Percentiles rank a stretch among this genome's conserved stretches.
These are phyloP conservation scores for Plasmodium billcollinsi DNA, from an alignment of 169 alveolate genomes.

Conservation along the genomic window DNA sequence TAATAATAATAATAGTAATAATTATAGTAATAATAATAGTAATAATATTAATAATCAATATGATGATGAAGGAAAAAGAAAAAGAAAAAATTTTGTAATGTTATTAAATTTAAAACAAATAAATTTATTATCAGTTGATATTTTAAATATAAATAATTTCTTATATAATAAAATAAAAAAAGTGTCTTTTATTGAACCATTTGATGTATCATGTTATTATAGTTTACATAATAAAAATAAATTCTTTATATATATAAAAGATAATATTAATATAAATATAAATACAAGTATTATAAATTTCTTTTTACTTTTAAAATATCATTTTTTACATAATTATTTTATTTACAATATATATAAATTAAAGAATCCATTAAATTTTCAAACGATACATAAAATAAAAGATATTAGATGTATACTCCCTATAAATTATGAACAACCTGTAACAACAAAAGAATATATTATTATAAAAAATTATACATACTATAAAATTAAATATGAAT, in stretches of 20 bases:
- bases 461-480: constrained; percentile 30
- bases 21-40: background rate
- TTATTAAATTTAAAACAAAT: constrained; percentile 12
- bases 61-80: no score
- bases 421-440: background rate
- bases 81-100: background rate
- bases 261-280: constrained; percentile 29
- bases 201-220: constrained; percentile 26
- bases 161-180: constrained; percentile 20
- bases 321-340: constrained; percentile 25
- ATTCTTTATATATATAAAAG: constrained; percentile 25
- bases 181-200: constrained; percentile 17
- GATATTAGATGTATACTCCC: constrained; percentile 11
- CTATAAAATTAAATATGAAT: constrained; percentile 29
- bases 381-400: background rate
- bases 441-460: constrained; percentile 13
- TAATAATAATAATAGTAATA: background rate
- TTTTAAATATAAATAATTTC: background rate
- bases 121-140: background rate
- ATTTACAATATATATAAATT: constrained; percentile 24
- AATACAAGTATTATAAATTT: constrained; percentile 30
- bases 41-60: no score
- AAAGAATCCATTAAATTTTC: background rate
- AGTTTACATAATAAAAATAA: constrained; percentile 20
- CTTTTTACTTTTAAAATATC: constrained; percentile 5